Evolutionary conservation across 176 grass and related monocot genomes (phyloP).

Genomic region (Oryza nivara): DNA sequence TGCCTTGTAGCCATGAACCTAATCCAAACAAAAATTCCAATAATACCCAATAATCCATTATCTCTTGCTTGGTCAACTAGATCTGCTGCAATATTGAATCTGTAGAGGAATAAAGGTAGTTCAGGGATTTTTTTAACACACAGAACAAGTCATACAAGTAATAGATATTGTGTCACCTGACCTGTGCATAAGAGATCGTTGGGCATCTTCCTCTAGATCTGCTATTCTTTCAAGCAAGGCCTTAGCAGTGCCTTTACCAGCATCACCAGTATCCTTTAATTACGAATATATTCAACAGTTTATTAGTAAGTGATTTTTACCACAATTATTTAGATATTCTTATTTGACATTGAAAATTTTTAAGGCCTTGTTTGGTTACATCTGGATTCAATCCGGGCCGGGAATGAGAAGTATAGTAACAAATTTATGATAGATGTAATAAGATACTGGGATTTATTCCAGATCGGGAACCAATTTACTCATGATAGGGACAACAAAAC

Average conservation of each 20-base stretch:
- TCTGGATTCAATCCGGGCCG: no score
- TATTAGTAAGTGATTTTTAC: constrained; percentile 32
- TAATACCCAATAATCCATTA: constrained; percentile 72
- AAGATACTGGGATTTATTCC: no score
- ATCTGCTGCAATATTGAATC: constrained; percentile 97
- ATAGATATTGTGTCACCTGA: constrained; percentile 39
- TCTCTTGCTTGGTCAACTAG: constrained; percentile 73
- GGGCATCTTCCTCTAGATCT: constrained; percentile 84
- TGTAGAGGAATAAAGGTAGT: constrained; percentile 39
- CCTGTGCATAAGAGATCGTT: constrained; percentile 99
- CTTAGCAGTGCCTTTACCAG: constrained; percentile 82
- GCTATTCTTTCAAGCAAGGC: constrained; percentile 81
- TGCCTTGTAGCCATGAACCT: constrained; percentile 94
- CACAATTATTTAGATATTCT: neutral
- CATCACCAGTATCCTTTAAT: constrained; percentile 70
- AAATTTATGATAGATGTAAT: no score
- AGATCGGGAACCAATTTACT: no score
- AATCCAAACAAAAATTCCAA: constrained; percentile 94
- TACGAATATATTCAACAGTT: constrained; percentile 42
- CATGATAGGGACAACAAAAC: no score
- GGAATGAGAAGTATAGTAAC: no score
- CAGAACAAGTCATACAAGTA: constrained; percentile 26
- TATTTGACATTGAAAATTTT: neutral
- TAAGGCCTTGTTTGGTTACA: neutral
- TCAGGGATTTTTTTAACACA: constrained; percentile 25